Conservation (phyloP, 371 early-diverging fungal species). For the Syncephalastrum sp. region DNA sequence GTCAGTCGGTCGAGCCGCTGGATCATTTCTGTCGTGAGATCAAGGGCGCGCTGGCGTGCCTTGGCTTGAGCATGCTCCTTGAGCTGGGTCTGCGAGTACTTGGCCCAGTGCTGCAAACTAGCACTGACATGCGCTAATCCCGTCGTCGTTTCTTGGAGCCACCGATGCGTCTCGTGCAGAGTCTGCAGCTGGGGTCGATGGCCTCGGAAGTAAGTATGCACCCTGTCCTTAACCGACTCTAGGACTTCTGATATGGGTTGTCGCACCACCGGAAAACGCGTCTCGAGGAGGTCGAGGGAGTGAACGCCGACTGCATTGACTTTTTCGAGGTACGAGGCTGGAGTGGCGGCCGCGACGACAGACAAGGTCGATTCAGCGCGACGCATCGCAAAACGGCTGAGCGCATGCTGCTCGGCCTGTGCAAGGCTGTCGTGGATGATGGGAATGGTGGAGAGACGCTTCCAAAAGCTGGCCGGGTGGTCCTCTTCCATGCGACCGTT, state of each 20-base stretch:
- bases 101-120: slow-evolving; percentile 16
- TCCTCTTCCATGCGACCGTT: background rate
- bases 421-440: slow-evolving; percentile 56
- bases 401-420: slow-evolving; percentile 51
- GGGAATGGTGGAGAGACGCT: slow-evolving; percentile 57
- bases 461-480: slow-evolving; percentile 25
- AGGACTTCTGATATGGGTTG: slow-evolving; percentile 31
- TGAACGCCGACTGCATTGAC: slow-evolving; percentile 60
- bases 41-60: slow-evolving; percentile 29
- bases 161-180: slow-evolving; percentile 21
- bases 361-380: slow-evolving; percentile 45
- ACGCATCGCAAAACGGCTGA: slow-evolving; percentile 54
- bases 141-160: slow-evolving; percentile 26
- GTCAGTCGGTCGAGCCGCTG: slow-evolving; percentile 25
- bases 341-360: slow-evolving; percentile 41
- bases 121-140: slow-evolving; percentile 22
- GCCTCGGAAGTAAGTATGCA: no score
- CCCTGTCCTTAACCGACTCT: no score
- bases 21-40: slow-evolving; percentile 28
- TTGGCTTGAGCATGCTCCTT: slow-evolving; percentile 25
- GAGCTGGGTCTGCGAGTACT: slow-evolving; percentile 18
- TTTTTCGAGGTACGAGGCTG: slow-evolving; percentile 46
- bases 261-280: slow-evolving; percentile 55
- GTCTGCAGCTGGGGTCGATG: slow-evolving; percentile 21
- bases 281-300: slow-evolving; percentile 64